These are phyloP conservation scores for Coemansia pectinata DNA, from an alignment of 192 early-diverging fungal species.

Conservation along the genomic window DNA sequence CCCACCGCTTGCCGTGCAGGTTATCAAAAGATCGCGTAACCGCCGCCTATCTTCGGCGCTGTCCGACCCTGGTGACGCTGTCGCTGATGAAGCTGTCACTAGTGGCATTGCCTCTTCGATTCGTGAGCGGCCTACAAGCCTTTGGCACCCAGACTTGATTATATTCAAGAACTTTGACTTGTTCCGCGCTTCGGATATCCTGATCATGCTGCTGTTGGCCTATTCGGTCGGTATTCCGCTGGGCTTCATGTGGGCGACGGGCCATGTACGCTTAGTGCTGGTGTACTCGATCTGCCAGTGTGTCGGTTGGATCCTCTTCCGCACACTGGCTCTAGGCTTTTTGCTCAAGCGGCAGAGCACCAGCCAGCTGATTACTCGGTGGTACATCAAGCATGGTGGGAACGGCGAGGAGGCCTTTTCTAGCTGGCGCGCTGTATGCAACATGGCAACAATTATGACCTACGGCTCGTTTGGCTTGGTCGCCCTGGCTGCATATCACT, in stretches of 20 bases:
- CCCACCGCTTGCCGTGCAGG: slow-evolving; percentile 52
- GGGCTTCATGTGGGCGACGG: slow-evolving; percentile 30
- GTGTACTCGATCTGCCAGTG: slow-evolving; percentile 69
- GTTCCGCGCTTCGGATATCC: slow-evolving; percentile 81
- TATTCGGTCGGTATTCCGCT: slow-evolving; percentile 76
- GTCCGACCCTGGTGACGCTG: slow-evolving; percentile 17
- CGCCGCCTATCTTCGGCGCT: slow-evolving; percentile 30
- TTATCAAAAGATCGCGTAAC: slow-evolving; percentile 43
- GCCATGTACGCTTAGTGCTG: slow-evolving; percentile 32
- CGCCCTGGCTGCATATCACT: slow-evolving; percentile 77
- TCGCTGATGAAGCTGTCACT: not conserved
- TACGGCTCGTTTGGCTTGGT: slow-evolving; percentile 86
- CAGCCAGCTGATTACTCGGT: slow-evolving; percentile 80
- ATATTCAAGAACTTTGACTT: slow-evolving; percentile 91
- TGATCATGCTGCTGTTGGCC: slow-evolving; percentile 70
- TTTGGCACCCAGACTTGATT: slow-evolving; percentile 80
- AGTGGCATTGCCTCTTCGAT: slow-evolving; percentile 28
- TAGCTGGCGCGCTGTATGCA: slow-evolving; percentile 96
- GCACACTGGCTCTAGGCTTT: slow-evolving; percentile 76
- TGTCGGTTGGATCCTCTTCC: slow-evolving; percentile 83
- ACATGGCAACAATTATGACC: slow-evolving; percentile 87
- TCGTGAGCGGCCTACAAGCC: slow-evolving; percentile 47
- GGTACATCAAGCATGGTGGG: slow-evolving; percentile 94
- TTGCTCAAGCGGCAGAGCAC: slow-evolving; percentile 81
- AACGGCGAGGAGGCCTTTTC: slow-evolving; percentile 83